Percentiles rank a stretch among this genome's conserved stretches.
These are phyloP conservation scores for Conoideocrella luteorostrata DNA, from an alignment of 2,329 filamentous ascomycete genomes.

Conservation along the genomic window DNA sequence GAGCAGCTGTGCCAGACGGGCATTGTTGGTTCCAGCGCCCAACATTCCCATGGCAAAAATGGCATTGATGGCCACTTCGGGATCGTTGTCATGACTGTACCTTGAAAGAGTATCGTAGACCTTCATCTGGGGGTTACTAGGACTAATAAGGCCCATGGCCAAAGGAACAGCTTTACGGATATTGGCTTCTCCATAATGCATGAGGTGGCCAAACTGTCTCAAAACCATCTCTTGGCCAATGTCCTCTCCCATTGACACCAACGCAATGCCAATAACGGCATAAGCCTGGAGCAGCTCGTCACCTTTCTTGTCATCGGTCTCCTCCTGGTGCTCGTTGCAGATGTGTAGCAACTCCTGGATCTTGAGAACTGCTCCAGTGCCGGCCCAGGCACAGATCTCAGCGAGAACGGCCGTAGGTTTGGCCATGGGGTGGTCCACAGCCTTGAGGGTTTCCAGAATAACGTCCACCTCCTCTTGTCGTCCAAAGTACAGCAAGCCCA, in stretches of 20 bases:
- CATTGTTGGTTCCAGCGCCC: constrained; percentile 96
- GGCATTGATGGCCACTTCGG: constrained; percentile 94
- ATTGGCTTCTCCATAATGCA: constrained; percentile 98
- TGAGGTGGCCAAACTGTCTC: constrained; percentile 92
- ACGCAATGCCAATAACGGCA: constrained; percentile 84
- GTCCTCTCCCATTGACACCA: constrained; percentile 97
- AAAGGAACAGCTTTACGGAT: constrained; percentile 94
- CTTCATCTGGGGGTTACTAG: constrained; percentile 99
- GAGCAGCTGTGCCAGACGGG: constrained; percentile 86
- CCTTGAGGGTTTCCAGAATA: constrained; percentile 92
- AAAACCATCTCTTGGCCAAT: constrained; percentile 98
- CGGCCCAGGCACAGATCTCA: constrained; percentile 96
- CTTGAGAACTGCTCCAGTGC: constrained; percentile 94
- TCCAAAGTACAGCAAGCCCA: constrained; percentile 92
- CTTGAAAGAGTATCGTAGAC: constrained; percentile 96
- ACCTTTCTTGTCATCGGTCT: constrained; percentile 88
- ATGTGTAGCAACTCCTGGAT: constrained; percentile 95
- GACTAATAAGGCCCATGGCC: constrained; percentile 92
- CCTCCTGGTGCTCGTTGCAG: constrained; percentile 95
- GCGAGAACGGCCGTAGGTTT: constrained; percentile 92
- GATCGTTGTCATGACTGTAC: constrained; percentile 98
- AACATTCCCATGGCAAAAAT: constrained; percentile 99
- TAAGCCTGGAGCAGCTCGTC: constrained; percentile 95
- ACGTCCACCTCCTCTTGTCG: constrained; percentile 98
- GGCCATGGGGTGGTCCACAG: constrained; percentile 92